phyloP scores from a whole-genome alignment of 306 rosid genomes.

The Dalbergia cultrata region DNA sequence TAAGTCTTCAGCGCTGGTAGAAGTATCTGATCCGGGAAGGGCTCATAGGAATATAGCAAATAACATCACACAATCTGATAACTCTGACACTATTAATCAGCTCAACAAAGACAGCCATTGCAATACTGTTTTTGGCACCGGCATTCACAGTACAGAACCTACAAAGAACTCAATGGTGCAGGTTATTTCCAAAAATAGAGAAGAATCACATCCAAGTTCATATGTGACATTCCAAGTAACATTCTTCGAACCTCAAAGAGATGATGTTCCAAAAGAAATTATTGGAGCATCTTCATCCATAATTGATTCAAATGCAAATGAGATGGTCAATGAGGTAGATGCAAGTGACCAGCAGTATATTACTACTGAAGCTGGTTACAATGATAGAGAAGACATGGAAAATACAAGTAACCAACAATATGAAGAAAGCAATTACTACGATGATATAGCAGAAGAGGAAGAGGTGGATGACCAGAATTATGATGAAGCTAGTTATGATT shows the following conservation, averaged over 20 bases:
- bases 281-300: constrained; percentile 29
- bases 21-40: constrained; percentile 34
- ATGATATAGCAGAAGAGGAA: constrained; percentile 56
- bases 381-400: constrained; percentile 48
- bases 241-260: constrained; percentile 38
- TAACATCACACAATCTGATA: constrained; percentile 12
- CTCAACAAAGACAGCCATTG: constrained; percentile 10
- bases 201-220: constrained; percentile 38
- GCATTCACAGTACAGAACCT: constrained; percentile 7
- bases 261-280: constrained; percentile 45
- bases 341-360: constrained; percentile 37
- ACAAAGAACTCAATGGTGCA: constrained; percentile 20
- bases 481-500: constrained; percentile 59
- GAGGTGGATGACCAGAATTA: constrained; percentile 45
- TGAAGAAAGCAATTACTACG: constrained; percentile 19
- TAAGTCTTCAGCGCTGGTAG: constrained; percentile 24
- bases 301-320: constrained; percentile 54
- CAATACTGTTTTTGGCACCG: constrained; percentile 1
- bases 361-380: constrained; percentile 40
- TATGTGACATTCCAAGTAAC: constrained; percentile 31
- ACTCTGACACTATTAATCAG: constrained; percentile 25
- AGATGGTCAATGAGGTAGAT: constrained; percentile 41
- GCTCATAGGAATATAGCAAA: constrained; percentile 27
- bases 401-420: constrained; percentile 37
- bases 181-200: constrained; percentile 12